Evolutionary conservation across 2,329 filamentous ascomycete species (phyloP).

Genomic region (Emergomyces orientalis): DNA sequence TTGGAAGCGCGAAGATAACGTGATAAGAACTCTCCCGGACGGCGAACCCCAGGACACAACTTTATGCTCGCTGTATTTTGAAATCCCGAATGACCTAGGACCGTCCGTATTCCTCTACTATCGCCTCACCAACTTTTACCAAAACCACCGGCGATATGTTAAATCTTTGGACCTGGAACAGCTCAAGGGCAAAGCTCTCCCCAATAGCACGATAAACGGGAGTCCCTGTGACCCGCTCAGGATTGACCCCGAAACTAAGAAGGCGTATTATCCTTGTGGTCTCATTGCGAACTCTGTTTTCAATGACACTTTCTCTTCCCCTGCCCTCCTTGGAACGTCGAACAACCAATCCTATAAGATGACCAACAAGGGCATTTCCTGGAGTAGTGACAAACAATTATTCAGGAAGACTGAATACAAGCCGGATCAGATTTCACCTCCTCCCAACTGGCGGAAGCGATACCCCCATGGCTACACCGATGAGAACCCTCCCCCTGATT

Average conservation of each 20-base stretch:
- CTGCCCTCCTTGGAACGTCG: constrained; percentile 49
- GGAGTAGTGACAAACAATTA: constrained; percentile 70
- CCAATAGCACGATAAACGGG: constrained; percentile 50
- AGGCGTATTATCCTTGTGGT: constrained; percentile 87
- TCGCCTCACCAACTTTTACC: constrained; percentile 93
- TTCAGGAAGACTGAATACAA: constrained; percentile 64
- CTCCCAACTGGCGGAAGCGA: constrained; percentile 70
- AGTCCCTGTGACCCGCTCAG: constrained; percentile 70
- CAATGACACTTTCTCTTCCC: constrained; percentile 76
- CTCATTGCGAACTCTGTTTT: constrained; percentile 95
- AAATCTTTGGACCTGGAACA: constrained; percentile 78
- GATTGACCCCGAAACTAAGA: constrained; percentile 42
- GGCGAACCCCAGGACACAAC: constrained; percentile 31
- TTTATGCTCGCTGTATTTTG: constrained; percentile 66
- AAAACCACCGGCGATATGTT: constrained; percentile 95
- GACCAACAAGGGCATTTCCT: constrained; percentile 71
- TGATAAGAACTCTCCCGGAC: constrained; percentile 18
- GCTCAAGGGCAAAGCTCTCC: constrained; percentile 61
- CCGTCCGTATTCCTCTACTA: constrained; percentile 91
- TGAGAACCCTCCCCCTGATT: constrained; percentile 56
- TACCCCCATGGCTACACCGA: constrained; percentile 63
- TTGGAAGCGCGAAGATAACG: constrained; percentile 22
- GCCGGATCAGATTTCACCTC: constrained; percentile 59
- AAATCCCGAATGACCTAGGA: constrained; percentile 66
- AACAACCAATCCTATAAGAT: constrained; percentile 57